Evolutionary conservation across 2,329 filamentous ascomycete genomes (phyloP).

Genomic region (Aspergillus jensenii): DNA sequence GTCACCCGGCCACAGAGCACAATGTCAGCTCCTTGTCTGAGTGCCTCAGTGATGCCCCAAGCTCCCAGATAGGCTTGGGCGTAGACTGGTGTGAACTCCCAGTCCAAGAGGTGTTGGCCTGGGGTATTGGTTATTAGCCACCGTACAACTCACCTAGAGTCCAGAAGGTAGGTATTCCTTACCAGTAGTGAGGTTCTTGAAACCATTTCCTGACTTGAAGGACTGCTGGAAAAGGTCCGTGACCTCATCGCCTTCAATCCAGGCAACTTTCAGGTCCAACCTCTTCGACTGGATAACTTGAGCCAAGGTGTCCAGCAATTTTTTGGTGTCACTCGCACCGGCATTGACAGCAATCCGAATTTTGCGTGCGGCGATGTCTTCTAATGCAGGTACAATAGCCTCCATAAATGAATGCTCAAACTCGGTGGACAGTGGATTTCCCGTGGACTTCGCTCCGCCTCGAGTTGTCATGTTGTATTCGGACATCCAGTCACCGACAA

Average conservation of each 20-base stretch:
- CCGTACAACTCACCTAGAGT: neutral
- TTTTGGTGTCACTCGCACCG: conserved; percentile 39
- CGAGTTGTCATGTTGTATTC: conserved; percentile 22
- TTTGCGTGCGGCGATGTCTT: conserved; percentile 35
- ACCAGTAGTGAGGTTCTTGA: conserved; percentile 11
- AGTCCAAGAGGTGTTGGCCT: neutral
- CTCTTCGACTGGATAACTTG: conserved; percentile 33
- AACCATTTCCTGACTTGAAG: conserved; percentile 29
- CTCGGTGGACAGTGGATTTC: conserved; percentile 17
- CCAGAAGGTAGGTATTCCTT: neutral
- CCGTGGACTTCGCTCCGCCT: conserved; percentile 21
- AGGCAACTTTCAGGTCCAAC: conserved; percentile 35
- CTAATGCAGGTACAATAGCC: conserved; percentile 38
- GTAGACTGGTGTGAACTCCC: neutral
- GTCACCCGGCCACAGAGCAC: conserved; percentile 44
- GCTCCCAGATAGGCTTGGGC: conserved; percentile 8
- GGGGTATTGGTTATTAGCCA: too few relatives aligned
- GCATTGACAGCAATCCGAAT: conserved; percentile 45
- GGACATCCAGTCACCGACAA: conserved; percentile 31
- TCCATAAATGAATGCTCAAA: conserved; percentile 37
- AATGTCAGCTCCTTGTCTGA: conserved; percentile 42
- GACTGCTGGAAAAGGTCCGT: conserved; percentile 28
- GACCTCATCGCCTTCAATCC: conserved; percentile 43
- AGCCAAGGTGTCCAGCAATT: conserved; percentile 17
- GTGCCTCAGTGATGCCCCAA: conserved; percentile 30